These are phyloP conservation scores for Coniella lustricola DNA, from an alignment of 2,329 filamentous ascomycete genomes.

Conservation along the genomic window DNA sequence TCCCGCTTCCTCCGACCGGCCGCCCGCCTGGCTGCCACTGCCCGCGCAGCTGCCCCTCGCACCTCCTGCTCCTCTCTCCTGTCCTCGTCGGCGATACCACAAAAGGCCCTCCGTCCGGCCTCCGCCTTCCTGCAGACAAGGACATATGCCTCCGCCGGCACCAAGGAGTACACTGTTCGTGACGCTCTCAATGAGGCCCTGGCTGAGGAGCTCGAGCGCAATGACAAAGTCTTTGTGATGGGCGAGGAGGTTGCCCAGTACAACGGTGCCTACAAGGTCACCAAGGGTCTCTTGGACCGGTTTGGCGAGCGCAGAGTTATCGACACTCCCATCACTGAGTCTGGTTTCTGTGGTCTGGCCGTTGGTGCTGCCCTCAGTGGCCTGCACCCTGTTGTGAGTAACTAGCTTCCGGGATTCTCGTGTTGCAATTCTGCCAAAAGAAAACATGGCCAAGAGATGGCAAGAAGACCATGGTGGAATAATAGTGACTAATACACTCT, in stretches of 20 bases:
- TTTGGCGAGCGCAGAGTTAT: constrained; percentile 98
- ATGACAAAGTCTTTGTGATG: constrained; percentile 90
- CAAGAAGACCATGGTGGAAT: background rate
- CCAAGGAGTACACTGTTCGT: constrained; percentile 93
- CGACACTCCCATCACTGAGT: constrained; percentile 97
- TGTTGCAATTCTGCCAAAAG: background rate
- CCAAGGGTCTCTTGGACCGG: constrained; percentile 91
- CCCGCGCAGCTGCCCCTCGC: constrained; percentile 19
- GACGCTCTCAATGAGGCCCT: constrained; percentile 97
- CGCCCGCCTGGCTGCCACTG: constrained; percentile 34
- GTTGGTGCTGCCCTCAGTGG: constrained; percentile 93
- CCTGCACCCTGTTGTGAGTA: constrained; percentile 82
- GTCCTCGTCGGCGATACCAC: constrained; percentile 18
- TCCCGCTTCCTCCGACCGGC: constrained; percentile 41
- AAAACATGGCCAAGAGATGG: background rate
- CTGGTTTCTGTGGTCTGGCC: constrained; percentile 87
- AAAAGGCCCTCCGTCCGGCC: constrained; percentile 10
- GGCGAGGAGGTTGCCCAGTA: constrained; percentile 99
- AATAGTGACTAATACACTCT: background rate
- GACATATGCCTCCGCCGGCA: constrained; percentile 52
- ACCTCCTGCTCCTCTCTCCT: constrained; percentile 20
- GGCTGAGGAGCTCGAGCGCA: constrained; percentile 90
- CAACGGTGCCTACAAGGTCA: constrained; percentile 99
- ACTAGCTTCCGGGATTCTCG: background rate
- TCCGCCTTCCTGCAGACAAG: constrained; percentile 39